These are phyloP conservation scores for Pestalotiopsis sp. DNA, from an alignment of 2,329 filamentous ascomycete genomes.

Conservation along the genomic window DNA sequence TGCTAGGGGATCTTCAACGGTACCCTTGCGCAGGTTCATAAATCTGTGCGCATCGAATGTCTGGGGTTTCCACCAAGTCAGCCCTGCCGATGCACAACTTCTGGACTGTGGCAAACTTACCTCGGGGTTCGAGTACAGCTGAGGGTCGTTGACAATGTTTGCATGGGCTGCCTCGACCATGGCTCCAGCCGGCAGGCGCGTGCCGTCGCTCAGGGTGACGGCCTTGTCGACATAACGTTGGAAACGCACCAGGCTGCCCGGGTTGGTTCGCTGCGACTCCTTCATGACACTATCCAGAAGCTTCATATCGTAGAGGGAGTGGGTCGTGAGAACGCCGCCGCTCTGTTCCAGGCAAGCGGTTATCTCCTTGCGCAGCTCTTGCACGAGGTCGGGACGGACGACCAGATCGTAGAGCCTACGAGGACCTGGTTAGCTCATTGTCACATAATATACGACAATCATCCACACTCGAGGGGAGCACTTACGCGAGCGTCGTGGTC, in stretches of 20 bases:
- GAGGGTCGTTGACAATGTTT: constrained; percentile 35
- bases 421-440: background rate
- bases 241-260: constrained; percentile 40
- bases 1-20: constrained; percentile 24
- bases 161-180: constrained; percentile 41
- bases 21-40: constrained; percentile 32
- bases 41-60: constrained; percentile 40
- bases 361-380: constrained; percentile 55
- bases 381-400: constrained; percentile 47
- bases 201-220: constrained; percentile 28
- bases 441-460: background rate
- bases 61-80: constrained; percentile 10
- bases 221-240: constrained; percentile 39
- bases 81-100: background rate
- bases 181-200: constrained; percentile 40
- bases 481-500: constrained; percentile 43
- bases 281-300: constrained; percentile 40
- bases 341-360: constrained; percentile 35
- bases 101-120: constrained; percentile 13
- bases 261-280: constrained; percentile 35
- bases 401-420: constrained; percentile 51
- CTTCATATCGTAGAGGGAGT: constrained; percentile 40
- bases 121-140: constrained; percentile 35
- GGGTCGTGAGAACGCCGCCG: constrained; percentile 33
- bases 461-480: background rate